Evolutionary conservation across 306 rosid genomes (phyloP), one percentile per base, ranked within the genome.

Genomic region (Alnus rubra): DNA sequence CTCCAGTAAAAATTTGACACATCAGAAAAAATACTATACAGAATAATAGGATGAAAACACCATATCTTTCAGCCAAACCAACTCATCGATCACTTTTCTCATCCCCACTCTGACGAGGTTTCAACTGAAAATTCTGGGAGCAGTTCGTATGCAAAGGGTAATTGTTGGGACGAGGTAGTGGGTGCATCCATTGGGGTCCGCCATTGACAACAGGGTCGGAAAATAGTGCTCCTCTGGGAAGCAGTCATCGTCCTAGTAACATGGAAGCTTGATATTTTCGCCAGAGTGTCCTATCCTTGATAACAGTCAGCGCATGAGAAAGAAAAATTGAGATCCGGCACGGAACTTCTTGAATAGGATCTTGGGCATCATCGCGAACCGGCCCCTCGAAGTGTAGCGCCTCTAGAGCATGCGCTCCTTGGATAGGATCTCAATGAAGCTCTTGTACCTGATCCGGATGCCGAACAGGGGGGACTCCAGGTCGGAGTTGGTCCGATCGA

Each of bases 141-240:
- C 28, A 23, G 28, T 23, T 23, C 28, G 28, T 23, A 23, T 23
- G 0, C 28, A 0, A 23, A 23, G 28, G 28, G 28, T 23, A 23
- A 23, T 23, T 0, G 28, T 23, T 23, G 28, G 28, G 28, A 23
- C 28, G 28, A 23, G 28, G 84, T 95, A 95, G 2, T 85, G 89
- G 3, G 96, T 91, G 76, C 97, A 90, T 2, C 99, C 98, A 39
- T 78, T 85, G 15, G 91, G 88, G 84, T 95, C 99, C 88, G 30
- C 73, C 98, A 90, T 95, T 5, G 97, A 91, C 48, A 95, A 65
- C 35, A 95, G 73, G 1, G 99, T 95, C 8, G 99, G 98, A 74
- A 95, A 95, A 81, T 95, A 95, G 69, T 95, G 99, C 52, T 95
- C 99, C 64, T 95, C 99, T 0, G 98, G 99, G 65, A 88, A 95